These are phyloP conservation scores for Aschersonia sp. DNA, from an alignment of 2,329 filamentous ascomycete genomes.

Conservation along the genomic window DNA sequence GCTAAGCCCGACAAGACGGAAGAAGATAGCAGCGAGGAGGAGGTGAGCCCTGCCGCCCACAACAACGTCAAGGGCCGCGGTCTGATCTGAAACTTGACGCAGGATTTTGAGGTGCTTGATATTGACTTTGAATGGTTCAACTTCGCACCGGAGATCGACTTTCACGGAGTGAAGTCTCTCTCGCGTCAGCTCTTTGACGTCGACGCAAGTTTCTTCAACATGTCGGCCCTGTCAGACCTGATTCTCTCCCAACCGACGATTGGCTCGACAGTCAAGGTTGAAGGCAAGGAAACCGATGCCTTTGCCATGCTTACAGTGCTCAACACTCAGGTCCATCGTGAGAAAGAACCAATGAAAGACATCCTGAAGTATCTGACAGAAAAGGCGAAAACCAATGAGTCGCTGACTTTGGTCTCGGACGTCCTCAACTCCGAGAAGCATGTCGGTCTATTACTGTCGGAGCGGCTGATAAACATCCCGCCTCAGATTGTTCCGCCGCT, in stretches of 20 bases:
- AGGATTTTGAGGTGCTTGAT: constrained; percentile 86
- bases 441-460: constrained; percentile 77
- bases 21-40: constrained; percentile 37
- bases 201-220: constrained; percentile 72
- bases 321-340: constrained; percentile 65
- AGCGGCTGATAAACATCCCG: constrained; percentile 95
- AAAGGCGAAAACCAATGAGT: constrained; percentile 35
- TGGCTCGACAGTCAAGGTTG: constrained; percentile 93
- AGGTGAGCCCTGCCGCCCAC: constrained; percentile 19
- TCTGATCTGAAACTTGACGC: constrained; percentile 2
- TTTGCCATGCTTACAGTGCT: constrained; percentile 86
- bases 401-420: constrained; percentile 40
- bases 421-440: constrained; percentile 41
- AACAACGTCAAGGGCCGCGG: background rate
- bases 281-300: constrained; percentile 81
- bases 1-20: constrained; percentile 34
- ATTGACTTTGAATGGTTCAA: constrained; percentile 99
- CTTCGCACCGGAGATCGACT: constrained; percentile 76
- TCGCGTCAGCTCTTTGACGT: constrained; percentile 85
- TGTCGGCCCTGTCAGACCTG: constrained; percentile 73
- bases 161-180: constrained; percentile 84
- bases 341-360: constrained; percentile 56
- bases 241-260: constrained; percentile 77
- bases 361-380: constrained; percentile 56
- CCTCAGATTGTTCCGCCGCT: constrained; percentile 81